Conservation (phyloP, 305 asterid species). For the Salvia sclarea region DNA sequence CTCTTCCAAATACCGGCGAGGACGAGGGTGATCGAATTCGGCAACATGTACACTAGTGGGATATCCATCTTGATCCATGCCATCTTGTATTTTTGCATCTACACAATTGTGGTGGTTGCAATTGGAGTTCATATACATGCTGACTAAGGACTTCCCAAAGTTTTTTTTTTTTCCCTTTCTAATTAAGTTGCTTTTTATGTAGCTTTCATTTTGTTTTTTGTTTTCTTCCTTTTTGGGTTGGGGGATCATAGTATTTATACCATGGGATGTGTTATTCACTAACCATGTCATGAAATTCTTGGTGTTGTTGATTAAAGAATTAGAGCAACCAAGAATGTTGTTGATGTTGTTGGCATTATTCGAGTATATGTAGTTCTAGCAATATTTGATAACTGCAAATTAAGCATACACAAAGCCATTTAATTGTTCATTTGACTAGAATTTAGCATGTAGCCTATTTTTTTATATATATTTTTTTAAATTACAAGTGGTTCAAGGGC, state of each 20-base stretch:
- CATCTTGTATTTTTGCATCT: conserved; percentile 68
- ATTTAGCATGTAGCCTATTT: too few species aligned
- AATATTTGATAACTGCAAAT: neutral
- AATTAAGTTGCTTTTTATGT: neutral
- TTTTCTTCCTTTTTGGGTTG: neutral
- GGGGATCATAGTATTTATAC: neutral
- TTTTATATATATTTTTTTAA: too few species aligned
- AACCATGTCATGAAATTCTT: conserved; percentile 13
- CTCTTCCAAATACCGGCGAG: conserved; percentile 92
- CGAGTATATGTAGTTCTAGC: neutral
- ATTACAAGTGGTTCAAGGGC: too few species aligned
- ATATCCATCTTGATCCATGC: conserved; percentile 87
- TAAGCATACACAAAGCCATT: too few species aligned
- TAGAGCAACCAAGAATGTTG: neutral
- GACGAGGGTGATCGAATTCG: conserved; percentile 77
- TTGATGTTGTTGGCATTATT: neutral
- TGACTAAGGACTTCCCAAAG: conserved; percentile 31
- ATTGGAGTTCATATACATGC: conserved; percentile 77
- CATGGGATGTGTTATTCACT: neutral
- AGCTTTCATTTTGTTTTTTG: neutral
- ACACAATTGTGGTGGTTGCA: conserved; percentile 79
- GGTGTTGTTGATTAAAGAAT: conserved; percentile 7
- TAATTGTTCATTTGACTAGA: too few species aligned
- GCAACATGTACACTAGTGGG: conserved; percentile 94
- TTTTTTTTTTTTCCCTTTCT: too few species aligned